Evolutionary conservation across 441 rosid species (phyloP), one percentile per base, ranked within the genome.

Genomic region (Populus hybrid): DNA sequence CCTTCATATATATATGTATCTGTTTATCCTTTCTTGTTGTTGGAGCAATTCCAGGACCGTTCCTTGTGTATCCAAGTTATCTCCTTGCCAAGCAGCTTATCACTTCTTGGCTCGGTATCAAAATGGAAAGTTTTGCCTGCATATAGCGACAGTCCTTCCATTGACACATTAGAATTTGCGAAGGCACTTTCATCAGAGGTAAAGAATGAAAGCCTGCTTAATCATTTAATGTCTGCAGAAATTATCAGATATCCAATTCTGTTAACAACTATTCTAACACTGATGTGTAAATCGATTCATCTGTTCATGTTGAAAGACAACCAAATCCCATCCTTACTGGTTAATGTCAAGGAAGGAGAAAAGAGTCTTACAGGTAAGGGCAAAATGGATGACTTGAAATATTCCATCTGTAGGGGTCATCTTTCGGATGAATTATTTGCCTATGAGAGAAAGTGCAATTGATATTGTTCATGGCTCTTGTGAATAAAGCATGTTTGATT

Each of bases 91-190:
- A 81, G 87, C 84, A 16, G 87, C 84, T 32, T 84, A 82, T 73
- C 89, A 86, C 71, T 84, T 82, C 77, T 69, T 86, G 80, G 82
- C 89, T n/a, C 86, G 87, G 76, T 78, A 82, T 50, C 82, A 83
- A 59, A 81, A 81, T 73, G 84, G 85, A 74, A 80, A 83, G 71
- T 84, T 86, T 23, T 78, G 64, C 84, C 84, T 75, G 82, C 82
- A 23, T 81, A 78, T 80, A 64, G 73, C 73, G 73, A 70, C 59
- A 75, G 75, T 70, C 80, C 83, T 28, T 69, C 82, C 74, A 26
- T 81, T 72, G 73, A 80, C 72, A 50, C 74, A 18, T 53, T 86
- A 76, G 80, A 84, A 71, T 83, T 86, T 71, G 85, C 89, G 32
- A 79, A 78, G 72, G 78, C 87, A 70, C 68, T 86, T 79, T 53